Evolutionary conservation across 176 grass and related monocot genomes (phyloP).

Genomic region (Carex scoparia): DNA sequence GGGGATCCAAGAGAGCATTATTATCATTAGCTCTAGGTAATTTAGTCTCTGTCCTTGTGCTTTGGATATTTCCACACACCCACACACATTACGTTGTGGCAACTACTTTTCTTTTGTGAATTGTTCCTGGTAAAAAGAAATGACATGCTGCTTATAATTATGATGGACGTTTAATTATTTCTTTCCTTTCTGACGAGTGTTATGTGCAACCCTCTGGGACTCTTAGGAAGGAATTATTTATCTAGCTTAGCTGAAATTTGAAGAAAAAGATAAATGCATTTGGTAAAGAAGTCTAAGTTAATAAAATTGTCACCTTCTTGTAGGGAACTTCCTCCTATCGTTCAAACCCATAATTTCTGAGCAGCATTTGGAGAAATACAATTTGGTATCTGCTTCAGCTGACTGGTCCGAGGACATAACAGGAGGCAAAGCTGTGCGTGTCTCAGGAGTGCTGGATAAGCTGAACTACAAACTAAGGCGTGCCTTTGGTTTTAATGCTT

Average conservation of each 20-base stretch:
- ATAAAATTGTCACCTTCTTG: constrained; percentile 31
- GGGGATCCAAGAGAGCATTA: constrained; percentile 64
- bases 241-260: background rate
- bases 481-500: constrained; percentile 51
- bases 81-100: background rate
- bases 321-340: constrained; percentile 81
- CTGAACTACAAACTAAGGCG: constrained; percentile 74
- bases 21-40: constrained; percentile 82
- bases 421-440: constrained; percentile 44
- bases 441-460: constrained; percentile 67
- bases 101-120: background rate
- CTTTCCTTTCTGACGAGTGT: background rate
- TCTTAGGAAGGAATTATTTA: background rate
- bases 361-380: constrained; percentile 27
- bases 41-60: constrained; percentile 6
- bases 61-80: background rate
- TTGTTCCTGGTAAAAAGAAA: background rate
- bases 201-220: background rate
- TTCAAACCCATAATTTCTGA: constrained; percentile 59
- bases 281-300: background rate
- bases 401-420: constrained; percentile 76
- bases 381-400: constrained; percentile 25
- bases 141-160: background rate
- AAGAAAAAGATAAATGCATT: background rate
- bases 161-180: background rate